Evolutionary conservation across 345 rosid species (phyloP), one percentile per base, ranked within the genome.

Genomic region (Litchi chinensis): DNA sequence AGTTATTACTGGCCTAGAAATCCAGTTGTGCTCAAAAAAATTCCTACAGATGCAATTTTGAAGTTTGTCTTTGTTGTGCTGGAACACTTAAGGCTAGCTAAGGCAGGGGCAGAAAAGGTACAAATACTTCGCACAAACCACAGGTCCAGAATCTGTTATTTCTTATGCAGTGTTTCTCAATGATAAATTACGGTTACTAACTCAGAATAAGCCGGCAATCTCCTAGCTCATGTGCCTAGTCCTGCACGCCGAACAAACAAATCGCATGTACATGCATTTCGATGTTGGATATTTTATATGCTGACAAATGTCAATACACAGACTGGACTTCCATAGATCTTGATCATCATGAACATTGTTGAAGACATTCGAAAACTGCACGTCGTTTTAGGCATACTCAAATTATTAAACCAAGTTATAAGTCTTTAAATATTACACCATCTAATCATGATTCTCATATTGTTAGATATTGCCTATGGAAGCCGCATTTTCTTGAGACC

Each of bases 401-500:
- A 44, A 66, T 76, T 32, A 66, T 67, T 65, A 52, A 76, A 75
- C 65, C 71, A 32, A 65, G 71, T 65, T 65, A 10, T 16, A 3
- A 37, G 6, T 15, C 77, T 19, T 59, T 56, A 22, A 76, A 79
- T 56, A 70, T 71, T 65, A 54, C 8, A 54, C 76, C 19, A 73
- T 44, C 28, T 77, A 65, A 74, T 77, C 70, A 85, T 79, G n/a
- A n/a, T n/a, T 71, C 70, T 60, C 69, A 46, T 71, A 6, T 28
- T 77, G 46, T 67, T 63, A 39, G 39, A 22, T 57, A 74, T 79
- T 82, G 76, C 76, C 74, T 83, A 37, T 32, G 90, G 79, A 22
- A 80, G 93, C 93, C 89, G 93, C 90, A 89, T 79, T 89, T 87
- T 89, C 91, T 92, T 87, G 93, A 89, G 94, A 89, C 92, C 77